Evolutionary conservation across 106 monocot genomes (phyloP), one percentile per base, ranked within the genome.

Genomic region (Gastrodia elata): DNA sequence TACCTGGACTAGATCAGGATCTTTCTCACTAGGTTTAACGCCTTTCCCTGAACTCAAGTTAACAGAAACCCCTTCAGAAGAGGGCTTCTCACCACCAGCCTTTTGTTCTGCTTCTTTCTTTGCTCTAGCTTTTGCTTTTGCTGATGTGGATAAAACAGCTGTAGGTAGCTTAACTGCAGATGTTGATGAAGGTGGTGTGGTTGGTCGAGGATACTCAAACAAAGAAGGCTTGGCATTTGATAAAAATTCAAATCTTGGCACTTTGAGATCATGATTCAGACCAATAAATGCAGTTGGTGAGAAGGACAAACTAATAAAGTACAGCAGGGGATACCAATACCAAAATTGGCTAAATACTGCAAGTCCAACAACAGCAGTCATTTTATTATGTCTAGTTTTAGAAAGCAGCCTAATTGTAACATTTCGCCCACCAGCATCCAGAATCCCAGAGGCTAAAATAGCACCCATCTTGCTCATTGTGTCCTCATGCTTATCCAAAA

Each of bases 401-500:
- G 98, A 99, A 18, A 99, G 89, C 48, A 99, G 71, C 68, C 80
- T 91, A 77, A 99, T 99, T 15, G 91, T 88, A 16, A 99, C 98
- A 77, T 99, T 99, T 1, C 98, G 77, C 16, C 98, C 98, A 73
- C 98, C 98, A 72, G 98, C 98, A 81, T 99, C 98, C 52, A 99
- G 98, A 74, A 99, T 99, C 24, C 98, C 98, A 61, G 93, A 89
- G 43, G 98, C 98, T 58, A 99, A 74, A 74, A 99, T 99, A 28
- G 98, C 98, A 58, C 98, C 98, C 98, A 99, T 99, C 77, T 99
- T 99, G 88, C 93, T 93, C 98, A 99, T 99, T 37, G 93, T 91
- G 48, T 99, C 93, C 73, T 99, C 98, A 78, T 99, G 98, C 73
- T 99, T 99, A 73, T 99, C 93, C 25, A 91, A 89, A 77, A 94